Conservation (phyloP, 306 rosid species). For the Quercus alba region DNA sequence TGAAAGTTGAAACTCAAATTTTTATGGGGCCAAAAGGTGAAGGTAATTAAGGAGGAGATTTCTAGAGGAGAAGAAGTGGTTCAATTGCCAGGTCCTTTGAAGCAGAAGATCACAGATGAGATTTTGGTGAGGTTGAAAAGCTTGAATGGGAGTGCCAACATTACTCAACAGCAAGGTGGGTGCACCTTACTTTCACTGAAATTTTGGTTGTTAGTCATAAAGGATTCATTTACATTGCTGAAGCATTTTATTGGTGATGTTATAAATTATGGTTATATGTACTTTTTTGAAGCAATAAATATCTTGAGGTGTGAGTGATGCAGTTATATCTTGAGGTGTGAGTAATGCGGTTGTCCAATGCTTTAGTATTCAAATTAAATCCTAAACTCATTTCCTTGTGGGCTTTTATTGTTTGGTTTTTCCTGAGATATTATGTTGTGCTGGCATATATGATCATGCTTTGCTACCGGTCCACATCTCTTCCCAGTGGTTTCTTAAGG, state of each 20-base stretch:
- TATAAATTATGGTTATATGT: background rate
- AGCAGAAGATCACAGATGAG: conserved; percentile 64
- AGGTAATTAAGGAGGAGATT: conserved; percentile 59
- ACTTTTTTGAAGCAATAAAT: background rate
- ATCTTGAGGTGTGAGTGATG: background rate
- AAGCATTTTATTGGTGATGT: background rate
- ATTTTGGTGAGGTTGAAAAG: conserved; percentile 53
- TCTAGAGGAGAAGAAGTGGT: conserved; percentile 33
- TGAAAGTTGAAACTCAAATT: conserved; percentile 5
- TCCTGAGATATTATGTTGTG: background rate
- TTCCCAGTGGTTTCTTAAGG: background rate
- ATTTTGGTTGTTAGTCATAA: background rate
- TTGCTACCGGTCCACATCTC: background rate
- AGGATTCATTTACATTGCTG: background rate
- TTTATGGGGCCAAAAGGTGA: conserved; percentile 48
- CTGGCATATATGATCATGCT: background rate
- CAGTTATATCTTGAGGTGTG: background rate
- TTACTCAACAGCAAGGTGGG: conserved; percentile 70
- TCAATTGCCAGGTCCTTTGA: conserved; percentile 67
- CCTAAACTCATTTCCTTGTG: background rate
- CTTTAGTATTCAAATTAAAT: background rate
- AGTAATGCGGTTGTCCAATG: background rate
- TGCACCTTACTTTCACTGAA: conserved; percentile 7
- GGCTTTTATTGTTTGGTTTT: background rate
- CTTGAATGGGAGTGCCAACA: conserved; percentile 43